Evolutionary conservation across 495 filamentous ascomycete species (phyloP).

Genomic region (Penicillium flavigenum): DNA sequence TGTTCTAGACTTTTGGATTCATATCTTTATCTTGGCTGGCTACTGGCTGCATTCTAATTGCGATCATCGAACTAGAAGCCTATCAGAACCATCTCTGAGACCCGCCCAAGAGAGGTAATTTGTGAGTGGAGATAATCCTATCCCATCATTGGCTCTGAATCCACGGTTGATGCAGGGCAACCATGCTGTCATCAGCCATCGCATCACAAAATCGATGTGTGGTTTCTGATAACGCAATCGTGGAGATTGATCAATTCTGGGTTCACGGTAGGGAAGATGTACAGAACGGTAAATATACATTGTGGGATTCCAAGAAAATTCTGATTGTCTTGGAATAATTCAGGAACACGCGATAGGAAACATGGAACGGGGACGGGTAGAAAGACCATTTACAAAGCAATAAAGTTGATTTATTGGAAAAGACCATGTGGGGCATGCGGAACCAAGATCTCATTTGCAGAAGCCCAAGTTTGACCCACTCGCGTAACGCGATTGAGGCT

Average conservation of each 20-base stretch:
- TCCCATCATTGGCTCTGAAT: background rate
- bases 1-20: background rate
- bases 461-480: background rate
- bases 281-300: background rate
- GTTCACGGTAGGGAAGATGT: background rate
- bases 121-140: background rate
- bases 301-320: background rate
- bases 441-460: conserved; percentile 5
- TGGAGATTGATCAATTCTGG: background rate
- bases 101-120: background rate
- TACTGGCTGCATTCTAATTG: background rate
- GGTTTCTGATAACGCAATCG: background rate
- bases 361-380: conserved; percentile 6
- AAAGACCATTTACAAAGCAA: background rate
- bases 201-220: background rate
- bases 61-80: background rate
- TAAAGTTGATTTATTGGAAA: background rate
- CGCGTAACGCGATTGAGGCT: background rate
- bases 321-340: background rate
- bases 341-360: background rate
- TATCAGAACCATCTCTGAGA: background rate
- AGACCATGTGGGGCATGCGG: background rate
- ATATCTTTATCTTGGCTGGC: background rate
- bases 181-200: background rate
- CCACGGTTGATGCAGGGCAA: background rate